Base-by-base conservation (phyloP, 1,284 basidiomycete species). In the Termitomyces sp. region DNA sequence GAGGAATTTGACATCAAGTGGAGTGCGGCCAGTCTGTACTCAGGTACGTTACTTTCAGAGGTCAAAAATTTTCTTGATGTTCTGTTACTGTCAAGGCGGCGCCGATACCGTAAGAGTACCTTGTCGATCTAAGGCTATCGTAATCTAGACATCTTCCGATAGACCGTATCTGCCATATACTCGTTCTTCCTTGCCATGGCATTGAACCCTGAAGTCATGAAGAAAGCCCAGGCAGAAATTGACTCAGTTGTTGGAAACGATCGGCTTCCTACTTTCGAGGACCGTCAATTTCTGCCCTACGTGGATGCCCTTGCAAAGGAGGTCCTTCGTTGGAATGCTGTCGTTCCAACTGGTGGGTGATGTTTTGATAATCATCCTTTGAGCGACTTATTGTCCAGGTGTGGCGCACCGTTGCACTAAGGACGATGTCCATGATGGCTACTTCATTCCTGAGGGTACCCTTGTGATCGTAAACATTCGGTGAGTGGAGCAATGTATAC, bases 201-300 rank as follows among this genome's bases (percentile, higher is more conserved):
- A 8, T 8, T 44, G 3, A 18, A 31, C 19, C 42, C 28, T 9
- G 42, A 44, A 3, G 28, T 44, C 2, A 65, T 67, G 42, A 59
- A 52, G 31, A 64, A 63, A 34, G 78, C 76, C 0, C 77, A 76
- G 43, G 68, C 66, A 42, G 77, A 79, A 54, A 67, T 79, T 41
- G 78, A 80, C 54, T 53, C 65, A 4, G 71, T 80, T 18, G 42
- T 79, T 8, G 28, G 42, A 5, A 18, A 31, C 6, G 18, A 44
- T 31, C 42, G 42, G 1, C 42, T 44, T 13, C 42, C 42, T 13
- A 44, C 42, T 3, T 11, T 44, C 1, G 18, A 44, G 18, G 42
- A 44, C 28, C 28, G 42, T 11, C 42, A 19, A 44, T 14, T 19
- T 44, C 16, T 44, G 3, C 28, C 42, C 5, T 44, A 44, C n/a